Percentiles rank a stretch among this genome's conserved stretches.
Conservation (phyloP, 805 yeast genomes). For the Candida boleticola region DNA sequence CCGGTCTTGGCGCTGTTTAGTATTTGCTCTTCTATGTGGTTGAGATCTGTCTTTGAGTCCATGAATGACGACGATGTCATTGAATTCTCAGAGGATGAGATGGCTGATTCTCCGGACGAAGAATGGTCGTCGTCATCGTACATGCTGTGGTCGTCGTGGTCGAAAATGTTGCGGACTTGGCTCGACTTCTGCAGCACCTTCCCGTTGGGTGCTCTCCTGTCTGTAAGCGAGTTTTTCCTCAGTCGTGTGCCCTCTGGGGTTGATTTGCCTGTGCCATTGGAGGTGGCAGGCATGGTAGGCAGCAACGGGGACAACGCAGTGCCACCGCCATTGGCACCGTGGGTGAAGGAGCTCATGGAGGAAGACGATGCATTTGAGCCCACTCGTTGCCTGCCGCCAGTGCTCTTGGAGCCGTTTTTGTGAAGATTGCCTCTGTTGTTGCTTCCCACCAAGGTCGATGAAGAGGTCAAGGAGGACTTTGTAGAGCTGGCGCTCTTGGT, state of each 20-base stretch:
- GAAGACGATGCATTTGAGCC: too few species aligned
- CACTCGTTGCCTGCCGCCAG: too few species aligned
- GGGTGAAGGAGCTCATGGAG: too few species aligned
- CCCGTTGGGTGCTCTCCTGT: too few species aligned
- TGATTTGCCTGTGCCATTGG: too few species aligned
- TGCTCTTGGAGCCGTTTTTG: background rate
- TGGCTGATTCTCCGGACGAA: background rate
- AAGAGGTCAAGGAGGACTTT: background rate
- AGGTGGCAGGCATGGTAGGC: too few species aligned
- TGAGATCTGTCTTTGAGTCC: background rate
- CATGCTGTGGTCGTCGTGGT: slow-evolving; percentile 1
- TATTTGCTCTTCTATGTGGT: background rate
- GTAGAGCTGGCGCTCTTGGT: background rate
- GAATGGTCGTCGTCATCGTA: slow-evolving; percentile 1
- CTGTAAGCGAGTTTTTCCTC: too few species aligned
- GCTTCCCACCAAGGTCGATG: background rate
- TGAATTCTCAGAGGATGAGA: slow-evolving; percentile 1
- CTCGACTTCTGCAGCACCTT: too few species aligned
- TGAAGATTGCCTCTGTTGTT: background rate
- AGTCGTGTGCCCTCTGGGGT: too few species aligned
- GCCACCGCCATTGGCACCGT: too few species aligned
- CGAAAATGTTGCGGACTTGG: too few species aligned
- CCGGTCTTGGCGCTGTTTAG: background rate
- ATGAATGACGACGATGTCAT: background rate
- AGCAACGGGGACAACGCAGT: background rate